Base-by-base conservation (phyloP, 2,329 filamentous ascomycete species). In the Colletotrichum agaves region DNA sequence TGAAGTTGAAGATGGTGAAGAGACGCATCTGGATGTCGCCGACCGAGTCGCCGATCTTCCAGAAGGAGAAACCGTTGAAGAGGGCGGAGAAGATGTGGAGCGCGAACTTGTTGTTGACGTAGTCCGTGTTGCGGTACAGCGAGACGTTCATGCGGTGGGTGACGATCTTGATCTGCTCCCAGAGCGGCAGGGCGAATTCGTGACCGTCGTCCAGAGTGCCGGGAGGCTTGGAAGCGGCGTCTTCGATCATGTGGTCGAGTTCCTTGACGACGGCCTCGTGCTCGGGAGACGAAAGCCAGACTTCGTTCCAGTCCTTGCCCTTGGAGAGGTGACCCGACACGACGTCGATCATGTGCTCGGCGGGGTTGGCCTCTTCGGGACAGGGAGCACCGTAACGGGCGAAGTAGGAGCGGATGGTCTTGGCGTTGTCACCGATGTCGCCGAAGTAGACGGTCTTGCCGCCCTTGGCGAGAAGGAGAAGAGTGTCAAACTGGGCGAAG, bases 281-380 rank as follows among this genome's bases (percentile, higher is more conserved):
- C 73, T 92, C 84, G 1, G 86, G 81, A 0, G 88, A 93, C n/a
- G 83, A 83, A 17, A 84, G 80, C 91, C 91, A 93, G 70, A 92
- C 85, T 41, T 91, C 82, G 74, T 89, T 90, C 90, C 89, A 93
- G 74, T 92, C 85, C 47, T 70, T 82, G 72, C 72, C 78, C 60
- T 78, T 81, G 0, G 82, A 83, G 1, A 85, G 73, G 39, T 78
- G 75, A 0, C 86, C 86, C 1, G 86, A 85, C 13, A 85, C 83
- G 17, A 85, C 83, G 56, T 87, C 83, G 59, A 94, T 87, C 88
- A 94, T 93, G 81, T 90, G 92, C 75, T 94, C 91, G 0, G 91
- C 91, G 1, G 90, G 90, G 72, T 94, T 94, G 17, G 87, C 87
- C 0, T 88, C 85, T 0, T 80, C 70, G 0, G 86, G 84, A 69